phyloP scores from a whole-genome alignment of 2,329 filamentous ascomycete species.

The Dothideomycetes sp. region DNA sequence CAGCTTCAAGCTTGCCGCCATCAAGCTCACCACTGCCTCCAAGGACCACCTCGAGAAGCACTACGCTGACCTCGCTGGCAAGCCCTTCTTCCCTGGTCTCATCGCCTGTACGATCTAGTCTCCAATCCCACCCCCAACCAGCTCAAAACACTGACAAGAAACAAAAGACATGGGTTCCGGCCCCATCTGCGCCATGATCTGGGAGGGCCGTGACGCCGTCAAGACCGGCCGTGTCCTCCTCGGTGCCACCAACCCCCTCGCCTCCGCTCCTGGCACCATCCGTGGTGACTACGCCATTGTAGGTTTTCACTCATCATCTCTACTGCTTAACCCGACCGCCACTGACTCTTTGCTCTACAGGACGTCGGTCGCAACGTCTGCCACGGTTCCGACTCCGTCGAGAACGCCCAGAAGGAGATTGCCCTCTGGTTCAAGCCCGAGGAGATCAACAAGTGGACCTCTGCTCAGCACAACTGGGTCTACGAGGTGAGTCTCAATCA shows the following conservation, averaged over 20 bases:
- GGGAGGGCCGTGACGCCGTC: slow-evolving; percentile 97
- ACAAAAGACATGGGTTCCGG: slow-evolving; percentile 83
- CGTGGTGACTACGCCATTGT: slow-evolving; percentile 82
- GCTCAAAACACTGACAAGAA: slow-evolving; percentile 14
- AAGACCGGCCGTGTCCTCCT: slow-evolving; percentile 96
- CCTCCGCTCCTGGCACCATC: slow-evolving; percentile 93
- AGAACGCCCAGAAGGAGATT: slow-evolving; percentile 99
- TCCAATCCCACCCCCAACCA: not conserved
- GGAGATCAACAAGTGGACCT: slow-evolving; percentile 79
- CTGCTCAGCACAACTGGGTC: slow-evolving; percentile 80
- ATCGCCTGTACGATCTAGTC: slow-evolving; percentile 61
- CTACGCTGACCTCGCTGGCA: slow-evolving; percentile 84
- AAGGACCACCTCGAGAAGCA: slow-evolving; percentile 97
- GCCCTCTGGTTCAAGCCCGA: slow-evolving; percentile 91
- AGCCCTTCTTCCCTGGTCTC: slow-evolving; percentile 95
- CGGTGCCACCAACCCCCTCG: slow-evolving; percentile 96
- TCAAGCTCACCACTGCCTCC: slow-evolving; percentile 84
- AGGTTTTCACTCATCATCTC: slow-evolving; percentile 12
- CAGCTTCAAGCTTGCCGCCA: slow-evolving; percentile 94
- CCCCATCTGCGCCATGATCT: slow-evolving; percentile 98
- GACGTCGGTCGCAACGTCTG: slow-evolving; percentile 96
- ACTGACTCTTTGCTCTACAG: too few species aligned
- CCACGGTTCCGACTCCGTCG: slow-evolving; percentile 97
- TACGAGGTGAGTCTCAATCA: slow-evolving; percentile 63
- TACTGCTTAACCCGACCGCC: too few species aligned